These are phyloP conservation scores for Verticillium alfalfae DNA, from an alignment of 2,329 filamentous ascomycete genomes.

Conservation along the genomic window DNA sequence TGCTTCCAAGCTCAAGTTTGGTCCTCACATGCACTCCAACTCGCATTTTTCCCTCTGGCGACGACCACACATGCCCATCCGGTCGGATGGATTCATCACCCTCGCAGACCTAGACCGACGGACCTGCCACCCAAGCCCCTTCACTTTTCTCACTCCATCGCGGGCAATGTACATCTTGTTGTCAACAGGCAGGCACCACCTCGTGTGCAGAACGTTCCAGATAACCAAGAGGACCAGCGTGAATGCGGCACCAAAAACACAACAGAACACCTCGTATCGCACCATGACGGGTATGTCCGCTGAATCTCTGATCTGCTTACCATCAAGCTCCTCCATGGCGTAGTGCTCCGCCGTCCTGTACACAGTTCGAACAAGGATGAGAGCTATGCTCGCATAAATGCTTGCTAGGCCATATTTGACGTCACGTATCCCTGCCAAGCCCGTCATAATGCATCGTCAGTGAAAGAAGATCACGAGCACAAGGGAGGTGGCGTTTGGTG, in stretches of 20 bases:
- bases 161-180: slow-evolving; percentile 42
- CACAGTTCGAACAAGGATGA: slow-evolving; percentile 43
- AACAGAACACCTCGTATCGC: slow-evolving; percentile 54
- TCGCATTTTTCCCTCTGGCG: not conserved
- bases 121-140: not conserved
- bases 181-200: slow-evolving; percentile 41
- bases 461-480: slow-evolving; percentile 40
- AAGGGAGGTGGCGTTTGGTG: slow-evolving; percentile 41
- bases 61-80: not conserved
- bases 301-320: slow-evolving; percentile 4
- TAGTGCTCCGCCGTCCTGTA: slow-evolving; percentile 44
- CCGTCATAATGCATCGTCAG: slow-evolving; percentile 18
- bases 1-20: too few relatives aligned
- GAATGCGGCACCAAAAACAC: slow-evolving; percentile 47
- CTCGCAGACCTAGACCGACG: not conserved
- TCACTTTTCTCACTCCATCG: slow-evolving; percentile 30
- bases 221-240: slow-evolving; percentile 47
- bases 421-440: slow-evolving; percentile 6
- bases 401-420: slow-evolving; percentile 22
- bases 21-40: not conserved
- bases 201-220: slow-evolving; percentile 45
- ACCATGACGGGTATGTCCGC: slow-evolving; percentile 34
- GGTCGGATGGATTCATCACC: not conserved
- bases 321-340: slow-evolving; percentile 10
- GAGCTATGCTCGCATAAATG: slow-evolving; percentile 34